A percentile compares a stretch with the other conserved stretches of the same genome.
These are phyloP conservation scores for Arthrobotrys entomopaga DNA, from an alignment of 2,329 filamentous ascomycete species.

Conservation along the genomic window DNA sequence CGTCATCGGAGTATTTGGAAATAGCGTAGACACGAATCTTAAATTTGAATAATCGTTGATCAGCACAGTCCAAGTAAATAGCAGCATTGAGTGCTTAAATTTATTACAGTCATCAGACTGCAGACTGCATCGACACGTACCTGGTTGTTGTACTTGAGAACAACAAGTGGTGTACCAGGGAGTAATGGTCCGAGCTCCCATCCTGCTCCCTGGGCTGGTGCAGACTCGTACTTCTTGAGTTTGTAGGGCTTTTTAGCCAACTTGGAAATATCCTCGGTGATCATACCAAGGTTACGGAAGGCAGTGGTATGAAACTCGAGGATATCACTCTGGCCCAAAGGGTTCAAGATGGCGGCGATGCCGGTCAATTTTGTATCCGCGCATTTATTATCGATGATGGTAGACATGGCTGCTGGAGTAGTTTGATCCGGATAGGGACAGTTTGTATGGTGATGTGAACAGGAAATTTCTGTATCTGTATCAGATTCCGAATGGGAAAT, in stretches of 20 bases:
- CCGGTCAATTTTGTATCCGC: slow-evolving; percentile 2
- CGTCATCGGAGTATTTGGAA: too few species aligned
- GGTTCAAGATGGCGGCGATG: slow-evolving; percentile 17
- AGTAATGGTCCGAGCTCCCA: slow-evolving; percentile 12
- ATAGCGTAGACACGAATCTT: too few species aligned
- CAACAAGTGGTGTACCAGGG: slow-evolving; percentile 17
- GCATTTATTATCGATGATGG: background rate
- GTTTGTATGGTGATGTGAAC: slow-evolving; percentile 7
- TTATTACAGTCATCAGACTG: background rate
- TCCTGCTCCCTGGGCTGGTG: background rate
- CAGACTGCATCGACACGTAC: slow-evolving; percentile 5
- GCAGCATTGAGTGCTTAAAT: too few species aligned
- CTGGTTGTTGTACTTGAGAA: slow-evolving; percentile 18
- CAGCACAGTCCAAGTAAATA: too few species aligned
- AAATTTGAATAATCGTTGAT: too few species aligned
- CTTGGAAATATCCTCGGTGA: background rate
- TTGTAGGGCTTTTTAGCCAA: too few species aligned
- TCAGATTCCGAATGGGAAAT: slow-evolving; percentile 2
- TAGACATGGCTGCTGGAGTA: slow-evolving; percentile 13
- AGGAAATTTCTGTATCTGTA: slow-evolving; percentile 7
- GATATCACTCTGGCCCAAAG: slow-evolving; percentile 5
- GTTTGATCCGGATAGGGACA: slow-evolving; percentile 2
- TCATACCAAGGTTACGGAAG: slow-evolving; percentile 16
- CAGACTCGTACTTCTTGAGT: background rate
- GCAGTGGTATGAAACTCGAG: slow-evolving; percentile 18